phyloP scores from a whole-genome alignment of 495 filamentous ascomycete species.

The Cercophora scortea region DNA sequence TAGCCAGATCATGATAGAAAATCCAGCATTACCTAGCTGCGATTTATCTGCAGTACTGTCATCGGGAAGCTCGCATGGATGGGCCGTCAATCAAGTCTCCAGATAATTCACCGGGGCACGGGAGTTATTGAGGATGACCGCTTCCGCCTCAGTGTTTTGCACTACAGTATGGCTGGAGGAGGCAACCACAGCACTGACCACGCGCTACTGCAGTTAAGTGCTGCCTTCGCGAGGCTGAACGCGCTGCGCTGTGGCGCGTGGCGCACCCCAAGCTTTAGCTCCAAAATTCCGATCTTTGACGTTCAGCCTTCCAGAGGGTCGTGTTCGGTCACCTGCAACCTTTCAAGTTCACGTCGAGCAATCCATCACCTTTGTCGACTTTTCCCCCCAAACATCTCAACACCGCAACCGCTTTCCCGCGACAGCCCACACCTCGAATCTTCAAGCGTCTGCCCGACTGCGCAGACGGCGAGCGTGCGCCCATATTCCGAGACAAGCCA shows the following conservation, averaged over 20 bases:
- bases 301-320: background rate
- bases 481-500: background rate
- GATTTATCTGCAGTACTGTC: too few species aligned
- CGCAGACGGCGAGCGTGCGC: background rate
- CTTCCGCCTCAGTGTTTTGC: too few species aligned
- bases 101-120: too few species aligned
- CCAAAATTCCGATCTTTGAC: constrained; percentile 13
- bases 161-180: too few species aligned
- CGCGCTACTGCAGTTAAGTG: too few species aligned
- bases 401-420: background rate
- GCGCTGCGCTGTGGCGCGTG: constrained; percentile 5
- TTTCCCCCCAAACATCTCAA: background rate
- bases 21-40: too few species aligned
- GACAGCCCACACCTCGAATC: background rate
- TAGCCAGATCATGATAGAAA: too few species aligned
- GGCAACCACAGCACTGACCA: too few species aligned
- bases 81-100: too few species aligned
- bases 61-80: too few species aligned
- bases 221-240: background rate
- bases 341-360: background rate
- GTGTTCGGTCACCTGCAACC: background rate
- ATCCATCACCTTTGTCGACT: background rate
- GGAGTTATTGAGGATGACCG: too few species aligned
- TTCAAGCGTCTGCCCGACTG: background rate
- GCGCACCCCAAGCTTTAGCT: constrained; percentile 1